A percentile compares a stretch with the other conserved stretches of the same genome.
Evolutionary conservation across 2,329 filamentous ascomycete genomes (phyloP).

Genomic region (Paecilomyces formosus): DNA sequence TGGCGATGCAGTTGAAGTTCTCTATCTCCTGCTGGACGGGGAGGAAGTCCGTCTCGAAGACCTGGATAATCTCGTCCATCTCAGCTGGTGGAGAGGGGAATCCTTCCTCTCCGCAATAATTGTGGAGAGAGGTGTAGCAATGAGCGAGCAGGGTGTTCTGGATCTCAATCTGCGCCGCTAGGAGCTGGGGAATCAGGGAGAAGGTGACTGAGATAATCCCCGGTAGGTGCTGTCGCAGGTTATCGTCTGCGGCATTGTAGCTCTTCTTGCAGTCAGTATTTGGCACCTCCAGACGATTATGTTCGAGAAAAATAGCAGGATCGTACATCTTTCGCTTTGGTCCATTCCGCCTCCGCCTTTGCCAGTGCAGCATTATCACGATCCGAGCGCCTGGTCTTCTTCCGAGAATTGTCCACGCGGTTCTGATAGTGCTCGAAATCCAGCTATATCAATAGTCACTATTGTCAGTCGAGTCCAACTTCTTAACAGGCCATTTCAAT

Average conservation of each 20-base stretch:
- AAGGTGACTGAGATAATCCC: constrained; percentile 64
- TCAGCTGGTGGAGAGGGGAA: constrained; percentile 66
- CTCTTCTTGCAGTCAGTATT: constrained; percentile 40
- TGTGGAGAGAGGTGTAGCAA: constrained; percentile 69
- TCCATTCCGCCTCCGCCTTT: constrained; percentile 65
- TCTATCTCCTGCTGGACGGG: constrained; percentile 61
- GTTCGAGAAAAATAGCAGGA: not conserved
- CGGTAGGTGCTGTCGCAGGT: constrained; percentile 64
- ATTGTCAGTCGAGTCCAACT: constrained; percentile 3
- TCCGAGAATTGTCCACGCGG: constrained; percentile 60
- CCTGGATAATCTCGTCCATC: constrained; percentile 61
- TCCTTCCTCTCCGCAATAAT: constrained; percentile 60
- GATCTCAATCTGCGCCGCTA: constrained; percentile 63
- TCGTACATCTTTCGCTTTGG: constrained; percentile 55
- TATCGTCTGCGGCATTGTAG: constrained; percentile 67
- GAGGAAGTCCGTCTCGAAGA: constrained; percentile 58
- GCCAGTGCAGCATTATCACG: constrained; percentile 65
- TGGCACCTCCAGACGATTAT: constrained; percentile 2
- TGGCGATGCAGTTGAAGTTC: constrained; percentile 54
- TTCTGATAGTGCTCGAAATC: constrained; percentile 75
- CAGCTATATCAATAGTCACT: constrained; percentile 37
- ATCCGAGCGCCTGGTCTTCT: constrained; percentile 62
- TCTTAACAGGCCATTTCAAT: not conserved
- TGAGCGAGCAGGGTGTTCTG: constrained; percentile 71
- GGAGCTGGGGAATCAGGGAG: constrained; percentile 64